Evolutionary conservation across 2,329 filamentous ascomycete species (phyloP), one percentile per base, ranked within the genome.

Genomic region (Aspergillus luchuensis): DNA sequence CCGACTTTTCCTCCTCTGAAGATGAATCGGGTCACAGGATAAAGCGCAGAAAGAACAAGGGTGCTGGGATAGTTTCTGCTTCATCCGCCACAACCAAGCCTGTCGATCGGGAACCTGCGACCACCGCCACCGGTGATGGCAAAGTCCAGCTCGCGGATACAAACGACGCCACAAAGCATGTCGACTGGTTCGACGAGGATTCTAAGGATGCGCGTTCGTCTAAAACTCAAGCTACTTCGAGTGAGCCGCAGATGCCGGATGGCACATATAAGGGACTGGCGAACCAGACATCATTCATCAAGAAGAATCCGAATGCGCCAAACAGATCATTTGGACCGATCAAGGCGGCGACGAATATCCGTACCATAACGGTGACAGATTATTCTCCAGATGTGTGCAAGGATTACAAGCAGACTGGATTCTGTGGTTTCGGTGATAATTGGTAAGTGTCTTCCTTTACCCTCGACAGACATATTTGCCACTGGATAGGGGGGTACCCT

Each of bases 311-410:
- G 17, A 85, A 96, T 72, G 88, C 90, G 7, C 86, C 88, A 2
- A 80, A 78, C 28, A 83, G 85, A 38, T 43, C 53, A 13, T 89
- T 97, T 30, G 95, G 95, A 0, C 95, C 95, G 0, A 84, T 96
- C 63, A 97, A 97, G 76, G 90, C 76, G 1, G 85, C 94, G 0
- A 91, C 91, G 1, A 98, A 98, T 70, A 89, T 99, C 58, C 88
- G 95, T 55, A 96, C 91, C 2, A 89, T 96, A 65, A 98, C 93
- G 0, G 85, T 94, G 6, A 96, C 88, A 33, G 95, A 99, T 73
- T 98, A 91, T 73, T 89, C 91, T 0, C 92, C 94, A 0, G 94
- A 98, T 67, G 91, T 96, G 0, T 99, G 95, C 78, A 98, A 98
- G 75, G 95, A 98, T 73, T 95, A 91, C 77, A 94, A 94, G 67